A percentile compares a stretch with the other conserved stretches of the same genome.
Evolutionary conservation across 2,329 filamentous ascomycete species (phyloP).

Genomic region (Diaporthe longicolla): DNA sequence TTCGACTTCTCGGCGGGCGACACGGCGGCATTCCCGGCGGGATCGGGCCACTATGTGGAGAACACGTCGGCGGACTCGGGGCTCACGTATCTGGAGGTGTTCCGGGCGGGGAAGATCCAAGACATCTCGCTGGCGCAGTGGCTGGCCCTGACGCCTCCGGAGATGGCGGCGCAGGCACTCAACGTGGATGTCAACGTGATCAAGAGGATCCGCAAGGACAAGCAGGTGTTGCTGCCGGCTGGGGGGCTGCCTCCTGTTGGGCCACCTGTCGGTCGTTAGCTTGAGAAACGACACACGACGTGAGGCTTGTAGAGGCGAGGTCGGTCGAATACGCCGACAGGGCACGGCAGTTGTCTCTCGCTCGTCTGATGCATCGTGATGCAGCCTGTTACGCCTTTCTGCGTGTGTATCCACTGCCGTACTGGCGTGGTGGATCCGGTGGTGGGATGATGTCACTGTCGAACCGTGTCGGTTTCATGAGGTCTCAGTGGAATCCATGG

Average conservation of each 20-base stretch:
- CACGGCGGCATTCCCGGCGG: constrained; percentile 77
- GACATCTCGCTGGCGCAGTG: constrained; percentile 79
- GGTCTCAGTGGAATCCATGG: neutral
- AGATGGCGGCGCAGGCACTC: constrained; percentile 72
- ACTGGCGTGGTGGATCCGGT: constrained; percentile 1
- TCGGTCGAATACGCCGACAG: neutral
- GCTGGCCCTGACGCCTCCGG: constrained; percentile 76
- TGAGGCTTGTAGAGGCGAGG: neutral
- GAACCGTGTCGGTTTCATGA: constrained; percentile 8
- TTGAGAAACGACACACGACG: neutral
- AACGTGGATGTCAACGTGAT: constrained; percentile 72
- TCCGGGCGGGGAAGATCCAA: constrained; percentile 76
- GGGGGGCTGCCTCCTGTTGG: constrained; percentile 15
- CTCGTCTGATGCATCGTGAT: constrained; percentile 1
- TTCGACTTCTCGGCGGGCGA: constrained; percentile 79
- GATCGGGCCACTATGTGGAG: constrained; percentile 76
- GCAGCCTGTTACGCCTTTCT: neutral
- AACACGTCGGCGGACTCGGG: constrained; percentile 75
- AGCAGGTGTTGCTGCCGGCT: constrained; percentile 66
- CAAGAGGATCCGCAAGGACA: constrained; percentile 72
- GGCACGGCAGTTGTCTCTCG: neutral
- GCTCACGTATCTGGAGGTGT: constrained; percentile 78
- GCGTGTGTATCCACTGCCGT: neutral
- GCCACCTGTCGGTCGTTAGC: neutral
- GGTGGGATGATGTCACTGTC: constrained; percentile 18